Percentiles rank a stretch among this genome's conserved stretches.
Evolutionary conservation across 345 rosid genomes (phyloP).

Genomic region (Lepidium didymum): DNA sequence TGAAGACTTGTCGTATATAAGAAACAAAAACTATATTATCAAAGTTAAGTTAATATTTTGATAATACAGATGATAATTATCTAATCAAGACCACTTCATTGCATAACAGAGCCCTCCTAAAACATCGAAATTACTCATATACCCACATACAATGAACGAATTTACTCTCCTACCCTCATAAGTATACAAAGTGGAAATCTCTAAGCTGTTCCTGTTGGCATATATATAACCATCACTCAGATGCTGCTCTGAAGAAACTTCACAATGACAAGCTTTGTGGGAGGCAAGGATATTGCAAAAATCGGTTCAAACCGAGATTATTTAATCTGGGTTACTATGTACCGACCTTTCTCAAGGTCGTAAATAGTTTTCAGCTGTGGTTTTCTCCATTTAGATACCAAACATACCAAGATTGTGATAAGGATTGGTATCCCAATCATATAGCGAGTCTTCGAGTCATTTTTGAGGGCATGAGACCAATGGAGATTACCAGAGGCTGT

Average conservation of each 20-base stretch:
- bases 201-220: slow-evolving; percentile 1
- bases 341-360: slow-evolving; percentile 91
- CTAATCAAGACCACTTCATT: not conserved
- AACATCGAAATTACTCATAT: not conserved
- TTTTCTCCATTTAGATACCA: slow-evolving; percentile 68
- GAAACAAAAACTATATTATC: not conserved
- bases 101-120: slow-evolving; percentile 5
- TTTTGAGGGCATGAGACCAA: slow-evolving; percentile 42
- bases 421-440: slow-evolving; percentile 41
- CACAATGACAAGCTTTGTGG: not conserved
- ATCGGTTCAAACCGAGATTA: slow-evolving; percentile 18
- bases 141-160: not conserved
- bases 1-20: not conserved
- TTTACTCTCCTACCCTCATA: not conserved
- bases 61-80: slow-evolving; percentile 1
- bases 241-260: slow-evolving; percentile 6
- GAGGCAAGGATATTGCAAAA: not conserved
- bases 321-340: slow-evolving; percentile 61
- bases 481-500: slow-evolving; percentile 22
- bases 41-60: not conserved
- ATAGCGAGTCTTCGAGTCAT: slow-evolving; percentile 43
- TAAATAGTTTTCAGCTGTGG: slow-evolving; percentile 73
- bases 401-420: slow-evolving; percentile 46
- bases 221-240: not conserved
- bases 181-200: not conserved